Evolutionary conservation across 1,284 basidiomycete genomes (phyloP).

Genomic region (Coniferiporia weirii): DNA sequence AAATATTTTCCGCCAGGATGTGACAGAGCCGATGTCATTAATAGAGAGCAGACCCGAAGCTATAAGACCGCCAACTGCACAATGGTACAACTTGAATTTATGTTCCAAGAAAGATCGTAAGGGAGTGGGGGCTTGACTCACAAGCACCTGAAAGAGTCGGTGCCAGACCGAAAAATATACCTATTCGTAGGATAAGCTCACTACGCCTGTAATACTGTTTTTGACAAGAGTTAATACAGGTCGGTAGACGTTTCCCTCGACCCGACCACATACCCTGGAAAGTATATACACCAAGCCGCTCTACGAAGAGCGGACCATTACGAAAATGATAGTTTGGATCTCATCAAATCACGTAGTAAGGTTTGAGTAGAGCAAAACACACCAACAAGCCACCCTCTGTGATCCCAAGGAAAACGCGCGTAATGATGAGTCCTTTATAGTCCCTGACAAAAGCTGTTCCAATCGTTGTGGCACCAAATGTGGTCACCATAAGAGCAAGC

Average conservation of each 20-base stretch:
- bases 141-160: conserved; percentile 41
- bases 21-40: conserved; percentile 31
- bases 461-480: conserved; percentile 24
- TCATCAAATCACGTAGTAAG: neutral
- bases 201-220: conserved; percentile 38
- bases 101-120: too few relatives aligned
- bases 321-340: too few relatives aligned
- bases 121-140: conserved; percentile 22
- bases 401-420: conserved; percentile 29
- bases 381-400: conserved; percentile 28
- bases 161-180: conserved; percentile 39
- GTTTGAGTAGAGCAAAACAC: neutral
- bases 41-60: conserved; percentile 35
- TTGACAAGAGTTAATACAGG: neutral
- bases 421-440: conserved; percentile 26
- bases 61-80: conserved; percentile 35
- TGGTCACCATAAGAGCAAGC: conserved; percentile 19
- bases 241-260: neutral
- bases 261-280: conserved; percentile 1
- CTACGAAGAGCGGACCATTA: neutral
- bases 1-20: conserved; percentile 40
- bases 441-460: conserved; percentile 26
- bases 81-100: neutral
- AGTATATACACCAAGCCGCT: conserved; percentile 20
- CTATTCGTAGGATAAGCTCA: conserved; percentile 40